These are phyloP conservation scores for Heterobasidion annosum DNA, from an alignment of 1,284 basidiomycete species.

Conservation along the genomic window DNA sequence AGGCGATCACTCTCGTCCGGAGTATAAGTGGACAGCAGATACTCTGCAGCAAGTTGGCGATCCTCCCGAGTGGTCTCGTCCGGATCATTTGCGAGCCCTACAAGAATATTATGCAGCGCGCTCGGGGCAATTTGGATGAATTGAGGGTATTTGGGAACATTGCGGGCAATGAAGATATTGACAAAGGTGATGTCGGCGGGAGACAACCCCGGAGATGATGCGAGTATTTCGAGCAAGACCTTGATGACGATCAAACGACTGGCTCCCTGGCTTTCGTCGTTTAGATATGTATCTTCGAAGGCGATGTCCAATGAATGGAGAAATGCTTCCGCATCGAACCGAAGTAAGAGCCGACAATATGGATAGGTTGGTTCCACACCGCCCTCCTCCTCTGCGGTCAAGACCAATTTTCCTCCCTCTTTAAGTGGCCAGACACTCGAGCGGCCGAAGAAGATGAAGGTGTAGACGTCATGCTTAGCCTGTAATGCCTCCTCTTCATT, in stretches of 20 bases:
- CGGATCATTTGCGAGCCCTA: slow-evolving; percentile 66
- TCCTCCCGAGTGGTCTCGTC: slow-evolving; percentile 81
- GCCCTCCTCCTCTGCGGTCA: slow-evolving; percentile 67
- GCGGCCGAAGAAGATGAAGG: slow-evolving; percentile 78
- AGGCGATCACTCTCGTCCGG: slow-evolving; percentile 72
- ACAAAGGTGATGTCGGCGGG: slow-evolving; percentile 73
- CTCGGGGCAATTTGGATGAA: slow-evolving; percentile 69
- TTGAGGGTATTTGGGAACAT: slow-evolving; percentile 94
- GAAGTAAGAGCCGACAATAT: slow-evolving; percentile 77
- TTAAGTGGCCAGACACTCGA: slow-evolving; percentile 74
- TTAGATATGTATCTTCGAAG: slow-evolving; percentile 90
- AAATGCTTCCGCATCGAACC: slow-evolving; percentile 91
- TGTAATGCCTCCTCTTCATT: slow-evolving; percentile 49
- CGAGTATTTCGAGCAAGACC: slow-evolving; percentile 75
- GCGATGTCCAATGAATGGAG: slow-evolving; percentile 91
- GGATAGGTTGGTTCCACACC: slow-evolving; percentile 78
- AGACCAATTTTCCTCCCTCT: slow-evolving; percentile 60
- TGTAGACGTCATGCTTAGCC: slow-evolving; percentile 70
- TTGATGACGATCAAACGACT: slow-evolving; percentile 82
- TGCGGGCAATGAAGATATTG: slow-evolving; percentile 94
- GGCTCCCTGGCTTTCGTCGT: slow-evolving; percentile 59
- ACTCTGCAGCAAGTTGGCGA: slow-evolving; percentile 92
- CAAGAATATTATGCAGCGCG: slow-evolving; percentile 68
- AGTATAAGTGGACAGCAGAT: slow-evolving; percentile 87
- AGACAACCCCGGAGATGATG: slow-evolving; percentile 40